Conservation (phyloP, 345 rosid species). For the Eucalyptus microcorys region DNA sequence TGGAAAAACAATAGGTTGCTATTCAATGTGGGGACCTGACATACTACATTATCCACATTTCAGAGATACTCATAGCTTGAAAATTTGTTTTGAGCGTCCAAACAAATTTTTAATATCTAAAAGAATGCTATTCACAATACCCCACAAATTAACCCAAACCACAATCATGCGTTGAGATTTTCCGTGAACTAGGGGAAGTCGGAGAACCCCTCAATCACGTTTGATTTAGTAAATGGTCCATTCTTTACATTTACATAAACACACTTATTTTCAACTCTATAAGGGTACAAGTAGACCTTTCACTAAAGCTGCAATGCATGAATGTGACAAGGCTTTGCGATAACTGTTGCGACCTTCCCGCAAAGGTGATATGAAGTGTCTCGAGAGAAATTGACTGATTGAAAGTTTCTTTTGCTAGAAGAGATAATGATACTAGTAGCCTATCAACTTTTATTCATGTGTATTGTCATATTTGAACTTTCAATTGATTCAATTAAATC, state of each 20-base stretch:
- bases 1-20: neutral
- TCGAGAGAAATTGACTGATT: neutral
- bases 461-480: neutral
- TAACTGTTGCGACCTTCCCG: neutral
- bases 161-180: neutral
- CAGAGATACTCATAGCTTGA: neutral
- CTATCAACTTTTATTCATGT: neutral
- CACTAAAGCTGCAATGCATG: neutral
- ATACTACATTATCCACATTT: neutral
- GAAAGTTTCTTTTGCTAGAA: neutral
- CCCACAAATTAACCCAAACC: neutral
- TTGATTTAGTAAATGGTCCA: neutral
- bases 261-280: neutral
- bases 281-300: neutral
- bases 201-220: neutral
- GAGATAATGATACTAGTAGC: neutral
- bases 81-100: neutral
- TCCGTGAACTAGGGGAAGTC: neutral
- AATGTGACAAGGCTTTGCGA: neutral
- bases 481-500: neutral
- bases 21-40: neutral
- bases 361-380: neutral
- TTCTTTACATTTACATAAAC: rapidly evolving
- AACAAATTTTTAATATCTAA: neutral
- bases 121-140: neutral